These are phyloP conservation scores for Taiwanofungus camphoratus DNA, from an alignment of 1,284 basidiomycete genomes.

Conservation along the genomic window DNA sequence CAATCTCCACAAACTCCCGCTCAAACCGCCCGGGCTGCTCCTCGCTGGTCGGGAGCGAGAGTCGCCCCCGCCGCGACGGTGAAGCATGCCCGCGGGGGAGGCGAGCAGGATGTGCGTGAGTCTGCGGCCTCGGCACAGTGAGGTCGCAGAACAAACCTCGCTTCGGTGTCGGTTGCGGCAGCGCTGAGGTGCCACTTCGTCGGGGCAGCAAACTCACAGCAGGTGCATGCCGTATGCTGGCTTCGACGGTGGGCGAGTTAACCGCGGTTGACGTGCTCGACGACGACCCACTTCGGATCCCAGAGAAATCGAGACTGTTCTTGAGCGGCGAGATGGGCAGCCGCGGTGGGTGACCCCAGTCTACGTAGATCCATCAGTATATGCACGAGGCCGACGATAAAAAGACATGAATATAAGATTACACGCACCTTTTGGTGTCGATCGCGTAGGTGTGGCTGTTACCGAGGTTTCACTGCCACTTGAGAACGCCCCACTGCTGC, in stretches of 20 bases:
- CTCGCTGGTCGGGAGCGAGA: constrained; percentile 25
- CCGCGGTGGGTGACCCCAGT: constrained; percentile 44
- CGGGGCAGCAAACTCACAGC: constrained; percentile 20
- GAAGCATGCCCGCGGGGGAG: constrained; percentile 13
- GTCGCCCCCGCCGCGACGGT: constrained; percentile 13
- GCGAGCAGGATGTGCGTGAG: constrained; percentile 21
- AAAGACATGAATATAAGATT: constrained; percentile 9
- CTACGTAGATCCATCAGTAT: constrained; percentile 28
- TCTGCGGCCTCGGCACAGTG: too few species aligned
- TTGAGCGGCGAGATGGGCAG: constrained; percentile 39
- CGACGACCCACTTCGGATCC: constrained; percentile 34
- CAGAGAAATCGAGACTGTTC: constrained; percentile 33
- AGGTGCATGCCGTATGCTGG: too few species aligned
- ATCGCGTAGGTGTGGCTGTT: constrained; percentile 58
- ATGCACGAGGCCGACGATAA: too few species aligned
- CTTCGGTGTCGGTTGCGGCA: constrained; percentile 6
- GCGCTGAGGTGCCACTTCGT: constrained; percentile 3
- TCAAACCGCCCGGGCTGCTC: constrained; percentile 63
- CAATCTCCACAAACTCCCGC: constrained; percentile 75
- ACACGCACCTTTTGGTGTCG: constrained; percentile 35
- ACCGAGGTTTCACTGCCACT: constrained; percentile 55
- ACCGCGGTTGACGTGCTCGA: constrained; percentile 31
- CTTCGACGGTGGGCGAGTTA: constrained; percentile 25
- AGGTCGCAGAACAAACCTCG: constrained; percentile 12
- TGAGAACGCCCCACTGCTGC: constrained; percentile 73